These are phyloP conservation scores for Microsporum canis DNA, from an alignment of 2,329 filamentous ascomycete genomes.

Conservation along the genomic window DNA sequence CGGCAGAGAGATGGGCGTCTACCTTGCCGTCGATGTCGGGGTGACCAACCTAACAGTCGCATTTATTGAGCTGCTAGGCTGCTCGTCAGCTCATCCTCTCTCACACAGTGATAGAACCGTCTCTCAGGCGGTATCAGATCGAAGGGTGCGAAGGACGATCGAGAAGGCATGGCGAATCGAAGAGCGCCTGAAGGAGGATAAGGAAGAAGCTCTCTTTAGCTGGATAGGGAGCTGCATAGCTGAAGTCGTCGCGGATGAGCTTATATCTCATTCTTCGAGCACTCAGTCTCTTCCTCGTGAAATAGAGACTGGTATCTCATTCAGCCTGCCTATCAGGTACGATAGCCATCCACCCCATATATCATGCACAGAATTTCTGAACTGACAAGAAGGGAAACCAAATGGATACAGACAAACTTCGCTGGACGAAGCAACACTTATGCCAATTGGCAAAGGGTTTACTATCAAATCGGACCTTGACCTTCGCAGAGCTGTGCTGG, in stretches of 20 bases:
- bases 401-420: conserved; percentile 32
- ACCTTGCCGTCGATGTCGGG: conserved; percentile 44
- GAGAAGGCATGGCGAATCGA: conserved; percentile 66
- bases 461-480: conserved; percentile 27
- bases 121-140: conserved; percentile 27
- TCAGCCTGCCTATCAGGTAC: conserved; percentile 36
- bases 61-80: conserved; percentile 40
- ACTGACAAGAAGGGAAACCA: not conserved
- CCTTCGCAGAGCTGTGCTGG: conserved; percentile 24
- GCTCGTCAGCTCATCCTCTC: conserved; percentile 13
- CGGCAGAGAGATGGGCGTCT: conserved; percentile 41
- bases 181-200: conserved; percentile 59
- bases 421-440: conserved; percentile 40
- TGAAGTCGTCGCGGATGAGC: conserved; percentile 50
- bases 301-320: conserved; percentile 32
- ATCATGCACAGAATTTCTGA: not conserved
- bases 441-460: conserved; percentile 45
- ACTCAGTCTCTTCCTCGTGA: conserved; percentile 22
- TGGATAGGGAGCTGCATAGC: conserved; percentile 69
- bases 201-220: conserved; percentile 56
- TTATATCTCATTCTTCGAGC: conserved; percentile 23
- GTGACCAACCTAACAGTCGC: conserved; percentile 42
- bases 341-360: not conserved
- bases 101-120: conserved; percentile 8
- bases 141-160: conserved; percentile 47